phyloP scores from a whole-genome alignment of 192 early-diverging fungal genomes.

The Mortierella antarctica region DNA sequence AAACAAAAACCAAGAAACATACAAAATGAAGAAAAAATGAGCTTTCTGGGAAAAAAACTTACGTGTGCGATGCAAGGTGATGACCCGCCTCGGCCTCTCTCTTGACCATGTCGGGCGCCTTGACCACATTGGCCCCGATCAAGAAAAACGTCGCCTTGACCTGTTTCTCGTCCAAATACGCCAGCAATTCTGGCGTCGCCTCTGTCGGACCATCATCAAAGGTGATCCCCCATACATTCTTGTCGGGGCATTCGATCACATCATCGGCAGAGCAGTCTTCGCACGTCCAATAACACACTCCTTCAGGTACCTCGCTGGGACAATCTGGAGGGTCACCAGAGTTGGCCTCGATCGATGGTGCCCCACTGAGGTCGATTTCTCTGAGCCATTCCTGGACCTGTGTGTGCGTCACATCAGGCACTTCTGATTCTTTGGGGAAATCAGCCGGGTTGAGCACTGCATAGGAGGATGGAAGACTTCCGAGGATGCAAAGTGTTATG shows the following conservation, averaged over 20 bases:
- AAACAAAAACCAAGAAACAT: not conserved
- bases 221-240: slow-evolving; percentile 63
- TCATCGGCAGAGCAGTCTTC: slow-evolving; percentile 56
- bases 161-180: slow-evolving; percentile 56
- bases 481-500: too few species aligned
- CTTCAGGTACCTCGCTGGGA: not conserved
- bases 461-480: too few species aligned
- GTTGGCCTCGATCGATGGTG: slow-evolving; percentile 16
- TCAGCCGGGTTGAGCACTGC: too few species aligned
- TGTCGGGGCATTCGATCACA: slow-evolving; percentile 51
- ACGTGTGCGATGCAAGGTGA: slow-evolving; percentile 35
- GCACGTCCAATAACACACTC: slow-evolving; percentile 60
- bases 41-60: not conserved
- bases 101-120: slow-evolving; percentile 45
- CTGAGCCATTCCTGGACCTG: slow-evolving; percentile 38
- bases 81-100: slow-evolving; percentile 19
- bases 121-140: slow-evolving; percentile 68
- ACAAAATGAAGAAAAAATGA: not conserved
- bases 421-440: too few species aligned
- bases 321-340: slow-evolving; percentile 17
- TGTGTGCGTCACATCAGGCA: not conserved
- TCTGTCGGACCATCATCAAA: slow-evolving; percentile 76
- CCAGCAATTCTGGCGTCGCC: slow-evolving; percentile 57
- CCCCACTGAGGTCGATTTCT: slow-evolving; percentile 23
- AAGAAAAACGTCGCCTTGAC: slow-evolving; percentile 72